Evolutionary conservation across 2,329 filamentous ascomycete species (phyloP).

Genomic region (Verticillium nonalfalfae): DNA sequence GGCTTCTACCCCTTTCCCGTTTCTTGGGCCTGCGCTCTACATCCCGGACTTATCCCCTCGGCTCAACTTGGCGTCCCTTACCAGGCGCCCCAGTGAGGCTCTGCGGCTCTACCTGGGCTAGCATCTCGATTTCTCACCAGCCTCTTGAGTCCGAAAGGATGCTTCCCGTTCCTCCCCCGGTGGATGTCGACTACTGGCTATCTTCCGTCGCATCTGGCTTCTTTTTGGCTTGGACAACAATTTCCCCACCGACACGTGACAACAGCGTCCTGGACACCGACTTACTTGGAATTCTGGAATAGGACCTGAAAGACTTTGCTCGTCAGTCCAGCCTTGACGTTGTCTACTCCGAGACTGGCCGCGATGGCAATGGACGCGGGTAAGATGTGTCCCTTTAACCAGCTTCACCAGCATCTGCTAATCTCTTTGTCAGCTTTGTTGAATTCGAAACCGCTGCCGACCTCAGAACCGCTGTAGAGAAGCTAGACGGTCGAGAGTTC

Average conservation of each 20-base stretch:
- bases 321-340: conserved; percentile 95
- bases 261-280: conserved; percentile 50
- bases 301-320: conserved; percentile 99
- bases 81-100: background rate
- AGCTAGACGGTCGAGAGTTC: conserved; percentile 88
- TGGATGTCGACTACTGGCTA: conserved; percentile 27
- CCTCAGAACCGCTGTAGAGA: conserved; percentile 85
- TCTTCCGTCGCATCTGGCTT: conserved; percentile 3
- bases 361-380: conserved; percentile 89
- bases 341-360: conserved; percentile 93
- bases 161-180: conserved; percentile 24
- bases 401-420: background rate
- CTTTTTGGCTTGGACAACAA: conserved; percentile 20
- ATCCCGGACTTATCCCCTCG: background rate
- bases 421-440: conserved; percentile 63
- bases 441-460: conserved; percentile 94
- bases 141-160: conserved; percentile 4
- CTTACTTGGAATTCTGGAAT: conserved; percentile 77
- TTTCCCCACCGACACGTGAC: conserved; percentile 15
- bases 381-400: conserved; percentile 37
- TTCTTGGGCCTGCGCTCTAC: background rate
- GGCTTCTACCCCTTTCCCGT: background rate
- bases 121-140: background rate
- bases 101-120: background rate
- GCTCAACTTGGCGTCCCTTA: background rate